Evolutionary conservation across 2,329 filamentous ascomycete species (phyloP), one percentile per base, ranked within the genome.

Genomic region (Aaosphaeria pasadenensis): DNA sequence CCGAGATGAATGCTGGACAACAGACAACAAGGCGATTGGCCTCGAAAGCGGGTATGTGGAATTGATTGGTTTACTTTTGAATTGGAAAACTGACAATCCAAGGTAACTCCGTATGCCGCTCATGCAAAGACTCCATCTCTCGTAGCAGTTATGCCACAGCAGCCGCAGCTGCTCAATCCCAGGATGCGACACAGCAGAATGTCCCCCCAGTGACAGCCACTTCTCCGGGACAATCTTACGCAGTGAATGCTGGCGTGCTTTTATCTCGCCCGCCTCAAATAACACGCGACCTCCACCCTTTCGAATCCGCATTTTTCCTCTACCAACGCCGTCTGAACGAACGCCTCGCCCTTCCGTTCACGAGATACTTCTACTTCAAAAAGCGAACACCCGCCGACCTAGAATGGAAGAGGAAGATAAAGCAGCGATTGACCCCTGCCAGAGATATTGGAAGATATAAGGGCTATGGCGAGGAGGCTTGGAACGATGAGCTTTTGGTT

Each of bases 241-340:
- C 67, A 31, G 55, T 79, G 48, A 70, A 73, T 43, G 79, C 85
- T 49, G 88, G 89, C 55, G 79, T 96, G 50, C 83, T 97, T 58
- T 84, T 99, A 54, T 94, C 91, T 41, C 89, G 94, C 30, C 84
- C 94, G 42, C 94, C 94, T 5, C 77, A 95, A 50, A 79, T 99
- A 62, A 97, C 94, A 29, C 87, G 88, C 57, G 79, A 87, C 52
- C 85, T 92, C 46, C 88, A 88, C 32, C 80, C 89, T 9, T 97
- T 99, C 73, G 94, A 99, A 73, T 88, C 90, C 66, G 81, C 92
- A 55, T 97, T 87, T 75, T 96, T 87, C 78, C 91, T 99, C 70
- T 99, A 99, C 76, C 94, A 99, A 76, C 92, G 92, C 62, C 90
- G 94, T 11, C 81, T 99, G 51, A 96, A 97, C 72, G 94, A 99